Conservation (phyloP, 331 rosid species). For the Rosa hybrid region DNA sequence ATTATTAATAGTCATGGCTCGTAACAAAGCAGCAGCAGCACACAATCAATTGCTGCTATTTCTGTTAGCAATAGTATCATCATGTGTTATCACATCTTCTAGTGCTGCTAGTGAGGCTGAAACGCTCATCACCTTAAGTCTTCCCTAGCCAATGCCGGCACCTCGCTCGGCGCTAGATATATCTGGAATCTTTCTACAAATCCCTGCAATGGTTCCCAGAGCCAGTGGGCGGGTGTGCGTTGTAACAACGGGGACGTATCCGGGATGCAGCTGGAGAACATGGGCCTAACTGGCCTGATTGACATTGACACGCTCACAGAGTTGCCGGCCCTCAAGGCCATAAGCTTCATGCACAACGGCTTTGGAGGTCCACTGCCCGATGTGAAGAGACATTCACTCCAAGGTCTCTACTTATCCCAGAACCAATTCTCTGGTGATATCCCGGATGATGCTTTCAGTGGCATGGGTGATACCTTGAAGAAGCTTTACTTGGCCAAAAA, state of each 20-base stretch:
- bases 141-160: conserved; percentile 42
- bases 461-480: conserved; percentile 47
- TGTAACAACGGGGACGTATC: conserved; percentile 29
- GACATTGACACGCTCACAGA: conserved; percentile 43
- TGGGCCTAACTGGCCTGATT: conserved; percentile 61
- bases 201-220: conserved; percentile 14
- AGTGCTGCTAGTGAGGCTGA: conserved; percentile 20
- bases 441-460: conserved; percentile 48
- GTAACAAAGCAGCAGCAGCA: neutral
- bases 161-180: conserved; percentile 33
- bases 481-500: conserved; percentile 51
- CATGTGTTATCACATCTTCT: conserved; percentile 1
- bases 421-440: conserved; percentile 63
- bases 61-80: neutral
- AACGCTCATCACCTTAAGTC: conserved; percentile 46
- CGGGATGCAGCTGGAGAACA: conserved; percentile 42
- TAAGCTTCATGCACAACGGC: conserved; percentile 56
- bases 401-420: conserved; percentile 49
- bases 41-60: conserved; percentile 6
- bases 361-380: conserved; percentile 62
- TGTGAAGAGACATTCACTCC: conserved; percentile 42
- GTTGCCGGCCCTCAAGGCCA: conserved; percentile 36
- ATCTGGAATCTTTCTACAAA: conserved; percentile 31
- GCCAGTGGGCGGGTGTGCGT: conserved; percentile 55
- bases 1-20: neutral